Evolutionary conservation across 495 filamentous ascomycete genomes (phyloP).

Genomic region (Penicillium turbatum): DNA sequence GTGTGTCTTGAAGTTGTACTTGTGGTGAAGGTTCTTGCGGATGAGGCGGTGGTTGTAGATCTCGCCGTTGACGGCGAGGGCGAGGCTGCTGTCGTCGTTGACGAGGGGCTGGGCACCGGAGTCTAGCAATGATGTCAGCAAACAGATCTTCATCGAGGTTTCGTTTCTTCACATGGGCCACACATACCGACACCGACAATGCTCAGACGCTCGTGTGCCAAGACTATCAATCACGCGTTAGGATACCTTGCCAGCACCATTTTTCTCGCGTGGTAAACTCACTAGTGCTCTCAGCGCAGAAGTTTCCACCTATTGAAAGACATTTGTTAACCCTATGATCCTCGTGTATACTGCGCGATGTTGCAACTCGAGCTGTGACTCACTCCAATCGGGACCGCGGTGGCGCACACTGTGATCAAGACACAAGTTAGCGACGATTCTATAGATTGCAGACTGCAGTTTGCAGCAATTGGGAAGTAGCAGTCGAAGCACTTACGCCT

Average conservation of each 20-base stretch:
- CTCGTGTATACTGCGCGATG: not conserved
- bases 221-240: conserved; percentile 57
- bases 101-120: conserved; percentile 92
- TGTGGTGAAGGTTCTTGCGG: conserved; percentile 72
- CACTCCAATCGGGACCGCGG: conserved; percentile 98
- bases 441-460: conserved; percentile 29
- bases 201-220: conserved; percentile 93
- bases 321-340: conserved; percentile 12
- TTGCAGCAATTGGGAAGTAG: conserved; percentile 10
- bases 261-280: conserved; percentile 28
- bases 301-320: conserved; percentile 69
- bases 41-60: conserved; percentile 98
- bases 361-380: conserved; percentile 41
- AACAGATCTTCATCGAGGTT: not conserved
- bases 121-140: conserved; percentile 50
- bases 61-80: conserved; percentile 96
- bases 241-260: conserved; percentile 3
- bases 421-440: conserved; percentile 24
- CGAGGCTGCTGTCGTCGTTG: conserved; percentile 81
- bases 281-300: conserved; percentile 87
- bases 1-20: conserved; percentile 93
- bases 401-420: conserved; percentile 69
- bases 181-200: conserved; percentile 93
- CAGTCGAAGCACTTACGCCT: conserved; percentile 64
- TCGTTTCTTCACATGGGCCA: conserved; percentile 12